Evolutionary conservation across 169 alveolate genomes (phyloP).

Genomic region (Plasmodium gaboni): DNA sequence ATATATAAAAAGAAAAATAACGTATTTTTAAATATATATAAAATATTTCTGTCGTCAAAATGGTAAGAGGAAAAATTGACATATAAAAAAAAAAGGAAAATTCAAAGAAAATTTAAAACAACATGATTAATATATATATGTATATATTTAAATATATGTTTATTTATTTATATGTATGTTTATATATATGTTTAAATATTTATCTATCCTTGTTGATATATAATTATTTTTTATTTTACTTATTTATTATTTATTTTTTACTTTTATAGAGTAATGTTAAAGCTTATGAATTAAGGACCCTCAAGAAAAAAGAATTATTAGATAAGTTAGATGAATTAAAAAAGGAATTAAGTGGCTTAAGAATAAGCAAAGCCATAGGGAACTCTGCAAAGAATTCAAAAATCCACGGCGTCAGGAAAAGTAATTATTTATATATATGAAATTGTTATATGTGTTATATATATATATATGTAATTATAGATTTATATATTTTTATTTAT

Average conservation of each 20-base stretch:
- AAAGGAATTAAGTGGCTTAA: slow-evolving; percentile 90
- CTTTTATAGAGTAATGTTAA: slow-evolving; percentile 82
- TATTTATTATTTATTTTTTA: neutral
- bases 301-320: slow-evolving; percentile 88
- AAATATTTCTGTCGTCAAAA: too few species aligned
- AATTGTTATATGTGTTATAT: neutral
- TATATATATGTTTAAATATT: too few species aligned
- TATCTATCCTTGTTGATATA: too few species aligned
- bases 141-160: too few species aligned
- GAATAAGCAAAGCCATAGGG: slow-evolving; percentile 92
- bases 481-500: neutral
- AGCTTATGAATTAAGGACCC: slow-evolving; percentile 89
- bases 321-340: slow-evolving; percentile 91
- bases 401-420: slow-evolving; percentile 90
- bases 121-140: too few species aligned
- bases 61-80: too few species aligned
- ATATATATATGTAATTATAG: neutral
- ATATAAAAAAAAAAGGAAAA: too few species aligned
- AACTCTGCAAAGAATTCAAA: slow-evolving; percentile 91
- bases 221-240: too few species aligned
- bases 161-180: too few species aligned
- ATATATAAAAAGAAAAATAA: too few species aligned
- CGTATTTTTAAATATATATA: too few species aligned
- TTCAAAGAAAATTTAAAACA: too few species aligned
- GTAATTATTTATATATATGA: slow-evolving; percentile 5